phyloP scores from a whole-genome alignment of 1,284 basidiomycete genomes.

The Pseudozyma pruni region DNA sequence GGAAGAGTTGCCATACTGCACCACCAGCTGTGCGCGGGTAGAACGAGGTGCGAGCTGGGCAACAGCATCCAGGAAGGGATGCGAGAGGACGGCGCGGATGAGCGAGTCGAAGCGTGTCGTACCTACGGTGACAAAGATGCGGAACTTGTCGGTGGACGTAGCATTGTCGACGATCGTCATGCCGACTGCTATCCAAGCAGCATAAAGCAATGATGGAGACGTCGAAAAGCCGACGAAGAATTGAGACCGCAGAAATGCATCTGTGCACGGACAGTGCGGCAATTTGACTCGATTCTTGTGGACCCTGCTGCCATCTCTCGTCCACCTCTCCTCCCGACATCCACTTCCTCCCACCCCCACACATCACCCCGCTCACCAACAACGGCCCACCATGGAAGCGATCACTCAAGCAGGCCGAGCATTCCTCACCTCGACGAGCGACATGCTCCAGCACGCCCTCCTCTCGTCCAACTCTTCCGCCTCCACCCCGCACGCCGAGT shows the following conservation, averaged over 20 bases:
- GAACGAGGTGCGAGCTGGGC: conserved; percentile 18
- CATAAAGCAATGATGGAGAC: no score
- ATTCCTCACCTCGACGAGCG: conserved; percentile 33
- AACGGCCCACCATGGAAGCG: conserved; percentile 43
- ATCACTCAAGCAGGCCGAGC: conserved; percentile 23
- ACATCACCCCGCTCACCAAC: not conserved
- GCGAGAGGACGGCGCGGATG: conserved; percentile 38
- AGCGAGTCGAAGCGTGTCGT: conserved; percentile 59
- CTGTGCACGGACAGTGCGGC: conserved; percentile 3
- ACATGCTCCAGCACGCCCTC: conserved; percentile 47
- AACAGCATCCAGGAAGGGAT: conserved; percentile 27
- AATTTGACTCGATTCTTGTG: not conserved
- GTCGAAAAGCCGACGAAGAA: no score
- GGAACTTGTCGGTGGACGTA: not conserved
- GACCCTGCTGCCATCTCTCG: conserved; percentile 7
- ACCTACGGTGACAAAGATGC: conserved; percentile 58
- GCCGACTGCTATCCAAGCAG: not conserved
- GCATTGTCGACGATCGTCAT: conserved; percentile 8
- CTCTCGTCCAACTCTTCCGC: conserved; percentile 22
- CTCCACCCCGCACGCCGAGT: conserved; percentile 31
- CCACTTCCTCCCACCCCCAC: not conserved
- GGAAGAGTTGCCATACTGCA: conserved; percentile 47
- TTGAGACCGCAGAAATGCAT: no score
- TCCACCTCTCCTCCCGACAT: not conserved
- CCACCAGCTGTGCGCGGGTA: conserved; percentile 1